Conservation (phyloP, 257 asterid species). For the Salvia hispanica region DNA sequence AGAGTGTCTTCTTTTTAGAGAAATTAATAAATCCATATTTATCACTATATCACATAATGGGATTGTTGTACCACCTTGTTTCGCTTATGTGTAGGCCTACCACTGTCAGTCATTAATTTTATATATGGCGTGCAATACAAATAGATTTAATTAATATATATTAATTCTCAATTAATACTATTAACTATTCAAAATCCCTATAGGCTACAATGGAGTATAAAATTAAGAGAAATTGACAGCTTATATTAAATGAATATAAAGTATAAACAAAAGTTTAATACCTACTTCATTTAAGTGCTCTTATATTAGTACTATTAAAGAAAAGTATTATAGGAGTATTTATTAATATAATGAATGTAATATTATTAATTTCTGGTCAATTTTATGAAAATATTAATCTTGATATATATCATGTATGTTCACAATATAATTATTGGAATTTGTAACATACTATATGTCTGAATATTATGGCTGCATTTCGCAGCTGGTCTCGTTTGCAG, state of each 20-base stretch:
- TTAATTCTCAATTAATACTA: no score
- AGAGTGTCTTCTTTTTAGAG: not conserved
- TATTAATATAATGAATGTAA: no score
- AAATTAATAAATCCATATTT: not conserved
- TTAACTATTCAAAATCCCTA: not conserved
- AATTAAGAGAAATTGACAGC: not conserved
- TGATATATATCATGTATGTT: no score
- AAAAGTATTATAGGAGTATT: no score
- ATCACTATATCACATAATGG: not conserved
- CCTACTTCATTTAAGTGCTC: not conserved
- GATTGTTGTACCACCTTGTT: not conserved
- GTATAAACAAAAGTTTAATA: not conserved
- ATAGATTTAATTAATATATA: no score
- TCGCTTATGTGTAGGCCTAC: no score
- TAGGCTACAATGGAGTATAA: not conserved
- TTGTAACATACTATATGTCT: not conserved
- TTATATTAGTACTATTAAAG: no score
- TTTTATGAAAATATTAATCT: no score
- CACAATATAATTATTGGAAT: not conserved
- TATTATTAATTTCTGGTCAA: no score
- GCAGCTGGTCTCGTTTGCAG: constrained; percentile 84
- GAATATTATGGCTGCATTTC: constrained; percentile 14
- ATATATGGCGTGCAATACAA: no score
- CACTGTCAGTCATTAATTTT: not conserved
- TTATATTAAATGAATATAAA: not conserved